These are phyloP conservation scores for Solanum sitiens DNA, from an alignment of 257 asterid genomes.

Conservation along the genomic window DNA sequence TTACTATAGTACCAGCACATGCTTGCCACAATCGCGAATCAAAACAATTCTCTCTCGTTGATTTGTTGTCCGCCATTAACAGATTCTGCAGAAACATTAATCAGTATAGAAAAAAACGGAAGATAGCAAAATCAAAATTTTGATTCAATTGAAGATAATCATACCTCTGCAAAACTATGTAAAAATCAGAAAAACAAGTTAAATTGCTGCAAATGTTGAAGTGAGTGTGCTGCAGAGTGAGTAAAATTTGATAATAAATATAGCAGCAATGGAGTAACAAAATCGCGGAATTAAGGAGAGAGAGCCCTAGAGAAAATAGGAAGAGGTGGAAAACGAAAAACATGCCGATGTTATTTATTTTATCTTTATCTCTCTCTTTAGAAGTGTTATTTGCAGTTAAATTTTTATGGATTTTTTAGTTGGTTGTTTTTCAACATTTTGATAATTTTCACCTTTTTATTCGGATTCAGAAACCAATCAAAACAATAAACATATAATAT, in stretches of 20 bases:
- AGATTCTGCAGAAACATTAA: not conserved
- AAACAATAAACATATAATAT: no score
- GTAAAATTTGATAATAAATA: not conserved
- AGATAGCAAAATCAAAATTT: no score
- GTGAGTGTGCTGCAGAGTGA: not conserved
- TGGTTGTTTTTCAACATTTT: not conserved
- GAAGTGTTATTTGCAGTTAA: not conserved
- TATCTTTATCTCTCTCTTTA: not conserved
- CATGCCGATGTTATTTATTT: not conserved
- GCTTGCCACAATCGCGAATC: slow-evolving; percentile 94
- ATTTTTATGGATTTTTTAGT: not conserved
- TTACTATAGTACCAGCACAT: slow-evolving; percentile 88
- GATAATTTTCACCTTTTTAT: slow-evolving; percentile 32
- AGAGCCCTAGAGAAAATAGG: not conserved
- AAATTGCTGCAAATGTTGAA: not conserved
- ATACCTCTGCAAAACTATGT: not conserved
- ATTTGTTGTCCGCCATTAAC: not conserved
- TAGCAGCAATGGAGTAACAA: not conserved
- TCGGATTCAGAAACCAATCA: slow-evolving; percentile 22
- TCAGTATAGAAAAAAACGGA: not conserved
- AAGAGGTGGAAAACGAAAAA: not conserved
- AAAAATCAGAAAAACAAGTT: no score
- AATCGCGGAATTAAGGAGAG: not conserved
- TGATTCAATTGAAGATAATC: not conserved
- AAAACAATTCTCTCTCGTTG: slow-evolving; percentile 10